These are phyloP conservation scores for Rhizopogon vinicolor DNA, from an alignment of 768 basidiomycete species.

Conservation along the genomic window DNA sequence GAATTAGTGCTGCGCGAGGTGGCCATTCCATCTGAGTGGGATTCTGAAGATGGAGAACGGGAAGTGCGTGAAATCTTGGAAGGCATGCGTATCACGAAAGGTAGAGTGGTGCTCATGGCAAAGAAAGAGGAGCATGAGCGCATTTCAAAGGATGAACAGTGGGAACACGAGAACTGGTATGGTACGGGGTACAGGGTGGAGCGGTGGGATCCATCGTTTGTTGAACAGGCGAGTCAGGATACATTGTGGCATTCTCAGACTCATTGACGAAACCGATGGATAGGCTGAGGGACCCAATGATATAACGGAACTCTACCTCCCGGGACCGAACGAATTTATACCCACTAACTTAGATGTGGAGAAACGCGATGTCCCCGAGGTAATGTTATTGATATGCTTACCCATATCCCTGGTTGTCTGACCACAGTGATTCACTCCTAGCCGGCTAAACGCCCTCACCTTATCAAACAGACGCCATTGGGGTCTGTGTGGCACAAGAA, in stretches of 20 bases:
- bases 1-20: constrained; percentile 72
- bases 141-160: constrained; percentile 46
- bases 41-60: constrained; percentile 39
- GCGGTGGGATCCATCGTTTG: constrained; percentile 57
- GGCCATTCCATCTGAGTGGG: constrained; percentile 71
- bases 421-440: constrained; percentile 25
- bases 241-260: neutral
- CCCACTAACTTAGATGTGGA: constrained; percentile 83
- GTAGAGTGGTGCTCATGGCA: constrained; percentile 77
- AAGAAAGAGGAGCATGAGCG: constrained; percentile 58
- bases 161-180: constrained; percentile 89
- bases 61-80: constrained; percentile 63
- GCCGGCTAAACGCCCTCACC: constrained; percentile 71
- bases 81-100: constrained; percentile 49
- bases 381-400: constrained; percentile 22
- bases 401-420: neutral
- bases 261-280: constrained; percentile 1
- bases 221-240: constrained; percentile 39
- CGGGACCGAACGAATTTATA: constrained; percentile 86
- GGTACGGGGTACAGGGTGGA: constrained; percentile 84
- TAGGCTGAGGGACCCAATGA: constrained; percentile 65
- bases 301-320: constrained; percentile 69
- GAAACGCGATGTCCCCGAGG: constrained; percentile 63
- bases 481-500: constrained; percentile 94
- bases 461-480: constrained; percentile 67